Evolutionary conservation across 768 basidiomycete genomes (phyloP), one percentile per base, ranked within the genome.

Genomic region (Cystofilobasidium bisporidii): DNA sequence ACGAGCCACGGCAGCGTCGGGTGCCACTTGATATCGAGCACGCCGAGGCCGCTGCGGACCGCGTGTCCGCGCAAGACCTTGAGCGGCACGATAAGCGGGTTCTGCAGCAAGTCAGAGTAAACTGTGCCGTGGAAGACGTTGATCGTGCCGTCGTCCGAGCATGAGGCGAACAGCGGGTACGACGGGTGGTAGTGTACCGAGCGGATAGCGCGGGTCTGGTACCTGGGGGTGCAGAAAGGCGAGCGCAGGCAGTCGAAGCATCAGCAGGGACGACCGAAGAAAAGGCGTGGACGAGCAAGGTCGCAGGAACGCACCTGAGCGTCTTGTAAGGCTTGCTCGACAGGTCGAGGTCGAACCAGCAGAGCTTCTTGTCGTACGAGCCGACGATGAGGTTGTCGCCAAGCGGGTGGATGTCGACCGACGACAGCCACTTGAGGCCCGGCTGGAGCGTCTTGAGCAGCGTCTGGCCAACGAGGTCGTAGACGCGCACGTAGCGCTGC

Each of bases 271-370:
- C n/a, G n/a, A n/a, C n/a, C n/a, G n/a, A n/a, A n/a, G n/a, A n/a
- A n/a, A n/a, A n/a, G n/a, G 40, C 40, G 33, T 30, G 12, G n/a
- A 40, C 65, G 56, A 53, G 43, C 66, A 8, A 61, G 48, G 26
- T 33, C 20, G 41, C 17, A 28, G 40, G 48, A 32, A 77, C 82
- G 72, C 77, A 90, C 91, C 91, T 84, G 72, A 99, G 80, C 64
- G 96, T 85, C 79, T 96, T 97, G 83, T 94, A 99, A 0, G 96
- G 96, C 77, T 94, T 96, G 71, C 89, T 87, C 72, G 87, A 90
- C 64, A 99, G 84, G 74, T 98, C 96, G 71, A 99, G 81, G 80
- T 99, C 96, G 77, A 98, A 98, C 96, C 96, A 99, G 77, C 91
- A 93, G 20, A 99, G 80, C 77, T 97, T 96, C 72, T 89, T 87